These are phyloP conservation scores for Tephrocybe sp. DNA, from an alignment of 768 basidiomycete species.

Conservation along the genomic window DNA sequence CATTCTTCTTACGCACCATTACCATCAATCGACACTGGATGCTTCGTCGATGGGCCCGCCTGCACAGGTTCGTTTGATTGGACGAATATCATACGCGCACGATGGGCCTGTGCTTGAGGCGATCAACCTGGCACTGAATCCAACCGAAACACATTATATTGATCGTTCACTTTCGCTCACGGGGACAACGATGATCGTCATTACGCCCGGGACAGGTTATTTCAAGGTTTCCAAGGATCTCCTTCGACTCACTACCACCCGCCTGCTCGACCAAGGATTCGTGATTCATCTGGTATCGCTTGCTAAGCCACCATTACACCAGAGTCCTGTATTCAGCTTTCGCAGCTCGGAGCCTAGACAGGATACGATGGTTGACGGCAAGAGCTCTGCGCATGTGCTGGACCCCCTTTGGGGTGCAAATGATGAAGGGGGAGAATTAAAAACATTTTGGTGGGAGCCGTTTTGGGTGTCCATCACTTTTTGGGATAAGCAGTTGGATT, in stretches of 20 bases:
- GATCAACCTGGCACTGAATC: conserved; percentile 87
- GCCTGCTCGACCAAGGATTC: conserved; percentile 93
- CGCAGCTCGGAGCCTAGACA: conserved; percentile 56
- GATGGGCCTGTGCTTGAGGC: conserved; percentile 96
- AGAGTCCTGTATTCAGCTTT: conserved; percentile 92
- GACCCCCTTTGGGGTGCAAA: conserved; percentile 81
- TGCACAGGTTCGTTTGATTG: conserved; percentile 68
- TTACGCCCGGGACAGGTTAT: conserved; percentile 93
- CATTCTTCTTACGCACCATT: conserved; percentile 86
- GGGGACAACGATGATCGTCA: conserved; percentile 76
- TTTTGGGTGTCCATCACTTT: conserved; percentile 82
- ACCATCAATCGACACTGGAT: conserved; percentile 65
- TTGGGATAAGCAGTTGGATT: conserved; percentile 86
- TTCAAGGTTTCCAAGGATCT: conserved; percentile 90
- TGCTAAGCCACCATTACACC: conserved; percentile 88
- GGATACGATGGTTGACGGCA: conserved; percentile 42
- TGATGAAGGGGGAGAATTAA: conserved; percentile 40
- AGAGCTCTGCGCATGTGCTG: conserved; percentile 42
- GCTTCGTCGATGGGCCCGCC: conserved; percentile 37
- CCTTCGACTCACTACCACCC: conserved; percentile 86
- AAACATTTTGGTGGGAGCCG: conserved; percentile 86
- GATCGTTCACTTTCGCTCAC: conserved; percentile 92
- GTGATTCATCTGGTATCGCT: conserved; percentile 85
- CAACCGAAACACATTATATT: conserved; percentile 91
- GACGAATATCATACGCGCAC: conserved; percentile 80